Evolutionary conservation across 352 stramenopile species (phyloP), one percentile per base, ranked within the genome.

Genomic region (Hyaloperonospora brassicae): DNA sequence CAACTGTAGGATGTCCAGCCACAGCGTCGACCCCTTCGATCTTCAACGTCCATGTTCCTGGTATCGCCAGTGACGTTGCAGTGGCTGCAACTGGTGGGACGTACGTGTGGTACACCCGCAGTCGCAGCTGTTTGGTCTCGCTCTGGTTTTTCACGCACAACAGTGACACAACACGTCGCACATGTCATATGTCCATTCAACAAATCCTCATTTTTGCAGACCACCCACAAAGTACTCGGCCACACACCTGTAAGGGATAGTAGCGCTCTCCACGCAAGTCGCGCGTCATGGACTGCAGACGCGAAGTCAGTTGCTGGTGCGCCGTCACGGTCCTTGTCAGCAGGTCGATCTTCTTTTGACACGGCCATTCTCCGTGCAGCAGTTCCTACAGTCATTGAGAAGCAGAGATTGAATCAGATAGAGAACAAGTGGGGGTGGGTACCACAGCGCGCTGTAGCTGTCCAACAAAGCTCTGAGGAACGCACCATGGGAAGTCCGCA

Each of bases 91-190:
- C 64, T 1, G 75, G 73, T 5, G 70, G 77, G 9, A 61, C 54
- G 59, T 79, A 87, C 41, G 77, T 75, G 72, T 88, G 73, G 47
- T 76, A 74, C 55, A 90, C 65, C 23, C 68, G 69, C 35, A 90
- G 57, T 14, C 65, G 70, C 48, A 90, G 57, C 46, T 69, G 61
- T 39, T 81, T 82, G 27, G 70, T 72, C 62, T 88, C 73, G 11
- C 62, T 77, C 66, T 86, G 44, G 22, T 10, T 2, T 9, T 13
- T 21, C 17, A 42, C 11, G 34, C 7, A 2, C 27, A 3, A 7
- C 3, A 6, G 40, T 39, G n/a, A 50, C 44, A 39, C n/a, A 12
- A 39, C 0, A 38, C 27, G 38, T 31, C 3, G 11, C 12, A 23
- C 5, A 9, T 31, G 7, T 40, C 30, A 6, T 24, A 50, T 12